Conservation (phyloP, 371 early-diverging fungal genomes). For the Basidiobolus meristosporus region DNA sequence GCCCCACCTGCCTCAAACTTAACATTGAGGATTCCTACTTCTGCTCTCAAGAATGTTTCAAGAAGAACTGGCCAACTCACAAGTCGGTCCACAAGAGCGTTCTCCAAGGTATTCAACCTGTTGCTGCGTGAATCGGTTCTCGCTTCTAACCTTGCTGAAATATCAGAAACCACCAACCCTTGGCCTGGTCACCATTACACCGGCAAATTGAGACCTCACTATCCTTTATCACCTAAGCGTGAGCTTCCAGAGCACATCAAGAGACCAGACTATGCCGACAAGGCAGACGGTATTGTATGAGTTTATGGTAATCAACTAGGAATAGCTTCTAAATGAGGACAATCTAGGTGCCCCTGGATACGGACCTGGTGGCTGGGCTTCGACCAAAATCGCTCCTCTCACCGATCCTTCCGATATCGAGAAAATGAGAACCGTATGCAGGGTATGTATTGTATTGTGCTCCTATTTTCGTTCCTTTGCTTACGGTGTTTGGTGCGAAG, state of each 20-base stretch:
- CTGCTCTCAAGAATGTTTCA: slow-evolving; percentile 83
- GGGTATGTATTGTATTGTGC: slow-evolving; percentile 14
- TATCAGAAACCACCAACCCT: slow-evolving; percentile 48
- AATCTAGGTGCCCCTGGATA: no score
- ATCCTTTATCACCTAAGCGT: slow-evolving; percentile 66
- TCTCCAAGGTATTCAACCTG: not conserved
- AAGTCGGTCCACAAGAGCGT: slow-evolving; percentile 20
- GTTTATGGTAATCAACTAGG: not conserved
- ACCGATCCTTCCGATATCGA: slow-evolving; percentile 44
- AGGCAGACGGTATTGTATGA: slow-evolving; percentile 11
- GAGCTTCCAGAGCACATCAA: slow-evolving; percentile 51
- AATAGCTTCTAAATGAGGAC: no score
- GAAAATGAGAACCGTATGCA: slow-evolving; percentile 58
- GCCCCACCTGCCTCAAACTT: slow-evolving; percentile 78
- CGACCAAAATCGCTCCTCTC: slow-evolving; percentile 39
- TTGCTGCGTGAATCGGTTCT: not conserved
- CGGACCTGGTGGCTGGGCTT: no score
- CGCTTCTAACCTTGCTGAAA: not conserved
- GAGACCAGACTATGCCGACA: slow-evolving; percentile 68
- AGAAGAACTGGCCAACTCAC: slow-evolving; percentile 58
- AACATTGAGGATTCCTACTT: slow-evolving; percentile 44
- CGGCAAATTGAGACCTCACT: slow-evolving; percentile 64
- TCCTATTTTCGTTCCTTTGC: not conserved
- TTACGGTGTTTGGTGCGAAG: slow-evolving; percentile 8
- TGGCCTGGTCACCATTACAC: slow-evolving; percentile 60